Conservation (phyloP, 2,329 filamentous ascomycete species). For the Emmonsia crescens region DNA sequence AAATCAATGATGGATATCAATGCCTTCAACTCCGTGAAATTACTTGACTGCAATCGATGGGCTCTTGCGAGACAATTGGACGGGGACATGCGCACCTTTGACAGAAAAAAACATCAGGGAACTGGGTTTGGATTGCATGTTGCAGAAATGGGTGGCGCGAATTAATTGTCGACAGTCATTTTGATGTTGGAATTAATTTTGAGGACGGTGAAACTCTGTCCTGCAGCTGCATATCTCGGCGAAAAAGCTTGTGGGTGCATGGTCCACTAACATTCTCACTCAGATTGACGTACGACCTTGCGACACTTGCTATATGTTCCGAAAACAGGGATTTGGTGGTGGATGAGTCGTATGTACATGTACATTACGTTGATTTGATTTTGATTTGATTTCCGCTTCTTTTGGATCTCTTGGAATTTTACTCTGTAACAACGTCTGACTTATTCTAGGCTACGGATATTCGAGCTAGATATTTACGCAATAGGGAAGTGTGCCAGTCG, state of each 20-base stretch:
- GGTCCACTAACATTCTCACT: slow-evolving; percentile 8
- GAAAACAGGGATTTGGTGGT: slow-evolving; percentile 63
- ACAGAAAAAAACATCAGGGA: slow-evolving; percentile 71
- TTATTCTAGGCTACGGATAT: too few species aligned
- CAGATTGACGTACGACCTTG: slow-evolving; percentile 69
- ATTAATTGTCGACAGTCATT: slow-evolving; percentile 57
- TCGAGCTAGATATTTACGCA: too few species aligned
- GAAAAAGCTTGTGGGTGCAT: background rate
- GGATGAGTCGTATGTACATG: slow-evolving; percentile 29
- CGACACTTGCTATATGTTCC: slow-evolving; percentile 61
- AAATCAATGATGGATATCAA: slow-evolving; percentile 85
- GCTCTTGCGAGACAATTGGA: slow-evolving; percentile 75
- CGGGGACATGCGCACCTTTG: slow-evolving; percentile 62
- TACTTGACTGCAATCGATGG: slow-evolving; percentile 76
- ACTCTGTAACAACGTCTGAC: too few species aligned
- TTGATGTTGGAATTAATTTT: slow-evolving; percentile 63
- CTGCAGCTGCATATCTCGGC: slow-evolving; percentile 58
- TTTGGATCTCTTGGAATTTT: too few species aligned
- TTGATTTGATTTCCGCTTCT: background rate
- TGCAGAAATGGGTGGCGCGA: slow-evolving; percentile 62
- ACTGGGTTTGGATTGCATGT: slow-evolving; percentile 69
- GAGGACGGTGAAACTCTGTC: slow-evolving; percentile 69
- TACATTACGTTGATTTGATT: background rate
- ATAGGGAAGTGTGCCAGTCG: too few species aligned
- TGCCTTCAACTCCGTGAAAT: slow-evolving; percentile 59